Evolutionary conservation across 257 asterid genomes (phyloP), one percentile per base, ranked within the genome.

Genomic region (Sherardia arvensis): DNA sequence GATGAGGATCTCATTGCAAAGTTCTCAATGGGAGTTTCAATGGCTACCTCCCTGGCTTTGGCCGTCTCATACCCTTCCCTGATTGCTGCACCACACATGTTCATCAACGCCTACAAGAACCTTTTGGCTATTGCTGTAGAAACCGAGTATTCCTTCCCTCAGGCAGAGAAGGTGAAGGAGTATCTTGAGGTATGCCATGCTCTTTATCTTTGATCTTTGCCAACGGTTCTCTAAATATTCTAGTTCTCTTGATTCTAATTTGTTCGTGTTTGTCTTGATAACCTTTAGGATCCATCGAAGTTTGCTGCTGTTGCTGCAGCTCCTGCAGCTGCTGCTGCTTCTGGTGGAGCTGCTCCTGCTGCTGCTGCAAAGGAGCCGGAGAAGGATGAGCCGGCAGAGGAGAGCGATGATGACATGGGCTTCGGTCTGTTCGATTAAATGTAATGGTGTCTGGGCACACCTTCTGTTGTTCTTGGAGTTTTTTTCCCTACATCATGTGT

Each of bases 51-150:
- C 0, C 69, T 92, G 71, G 72, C 95, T 1, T 72, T 92, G 62
- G 97, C 96, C n/a, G 69, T 85, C 34, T 78, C 96, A 0, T 92
- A 83, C 80, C 99, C 99, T 2, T 85, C 97, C 4, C 72, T 89
- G 12, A 95, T 95, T 11, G 96, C 97, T 29, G 95, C 95, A 1
- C 99, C 97, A 0, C 97, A 87, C 83, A 88, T 92, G 95, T 83
- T 89, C 66, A 71, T 84, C 74, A 92, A 89, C 59, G 97, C 73
- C 1, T 92, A 85, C 85, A 92, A 92, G 82, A 92, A 92, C 62
- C 70, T 76, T 1, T 74, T 89, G 87, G 80, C 96, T 9, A 20
- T 89, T 56, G 97, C 97, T 0, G 79, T 92, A 33, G 96, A 69
- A 54, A 84, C 94, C 0, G 96, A 87, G 4, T 92, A 85, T 38